A percentile compares a stretch with the other conserved stretches of the same genome.
Evolutionary conservation across 2,329 filamentous ascomycete species (phyloP).

Genomic region (Fusarium odoratissimum): DNA sequence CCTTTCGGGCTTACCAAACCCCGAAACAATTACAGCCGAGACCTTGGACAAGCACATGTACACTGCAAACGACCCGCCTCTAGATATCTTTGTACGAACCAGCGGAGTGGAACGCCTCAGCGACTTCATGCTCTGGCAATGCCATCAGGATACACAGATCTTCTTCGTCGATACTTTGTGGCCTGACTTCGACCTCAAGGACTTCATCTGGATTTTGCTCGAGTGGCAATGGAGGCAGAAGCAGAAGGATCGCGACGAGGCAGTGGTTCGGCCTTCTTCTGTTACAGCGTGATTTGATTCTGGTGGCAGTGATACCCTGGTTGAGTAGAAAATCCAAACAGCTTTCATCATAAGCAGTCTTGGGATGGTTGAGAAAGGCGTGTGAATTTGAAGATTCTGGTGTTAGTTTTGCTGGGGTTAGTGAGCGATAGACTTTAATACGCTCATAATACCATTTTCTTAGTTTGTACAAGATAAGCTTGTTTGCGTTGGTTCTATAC

Average conservation of each 20-base stretch:
- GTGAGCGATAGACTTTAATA: slow-evolving; percentile 1
- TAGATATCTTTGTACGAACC: slow-evolving; percentile 91
- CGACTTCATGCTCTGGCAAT: slow-evolving; percentile 99
- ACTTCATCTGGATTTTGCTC: slow-evolving; percentile 90
- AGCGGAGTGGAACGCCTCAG: slow-evolving; percentile 93
- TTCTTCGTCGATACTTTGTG: slow-evolving; percentile 93
- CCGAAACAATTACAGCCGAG: slow-evolving; percentile 86
- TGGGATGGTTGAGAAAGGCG: slow-evolving; percentile 5
- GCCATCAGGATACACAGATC: slow-evolving; percentile 90
- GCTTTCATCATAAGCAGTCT: slow-evolving; percentile 8
- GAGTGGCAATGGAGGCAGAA: slow-evolving; percentile 84
- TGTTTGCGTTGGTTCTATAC: neutral
- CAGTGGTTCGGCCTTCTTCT: slow-evolving; percentile 49
- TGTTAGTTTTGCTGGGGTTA: slow-evolving; percentile 4
- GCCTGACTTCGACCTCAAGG: slow-evolving; percentile 95
- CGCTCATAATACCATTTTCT: slow-evolving; percentile 2
- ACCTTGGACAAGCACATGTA: slow-evolving; percentile 89
- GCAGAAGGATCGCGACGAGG: slow-evolving; percentile 64
- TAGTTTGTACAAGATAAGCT: neutral
- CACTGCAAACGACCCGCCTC: slow-evolving; percentile 84
- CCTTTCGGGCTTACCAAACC: slow-evolving; percentile 69
- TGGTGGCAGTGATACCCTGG: slow-evolving; percentile 39
- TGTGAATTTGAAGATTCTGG: slow-evolving; percentile 2
- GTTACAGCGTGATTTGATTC: slow-evolving; percentile 42
- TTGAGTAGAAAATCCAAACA: slow-evolving; percentile 26